Evolutionary conservation across 345 rosid genomes (phyloP).

Genomic region (Corchorus olitorius): DNA sequence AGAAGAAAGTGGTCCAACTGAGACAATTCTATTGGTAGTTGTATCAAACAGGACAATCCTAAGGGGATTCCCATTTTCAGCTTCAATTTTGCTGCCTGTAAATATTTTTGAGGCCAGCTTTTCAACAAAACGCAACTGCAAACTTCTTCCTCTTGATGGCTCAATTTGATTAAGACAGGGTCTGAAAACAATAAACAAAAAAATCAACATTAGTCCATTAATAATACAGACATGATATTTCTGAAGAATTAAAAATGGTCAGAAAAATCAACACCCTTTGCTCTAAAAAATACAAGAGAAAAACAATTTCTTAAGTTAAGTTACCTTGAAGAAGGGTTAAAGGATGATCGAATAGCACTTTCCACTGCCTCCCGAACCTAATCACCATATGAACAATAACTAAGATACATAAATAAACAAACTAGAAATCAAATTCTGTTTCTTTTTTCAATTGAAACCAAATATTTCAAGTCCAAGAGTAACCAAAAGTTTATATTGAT

Average conservation of each 20-base stretch:
- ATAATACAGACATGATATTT: too few species aligned
- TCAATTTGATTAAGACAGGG: constrained; percentile 29
- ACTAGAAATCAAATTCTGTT: too few species aligned
- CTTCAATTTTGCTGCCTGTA: constrained; percentile 56
- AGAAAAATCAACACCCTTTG: not conserved
- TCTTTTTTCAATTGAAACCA: not conserved
- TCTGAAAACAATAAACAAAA: constrained; percentile 20
- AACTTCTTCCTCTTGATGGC: constrained; percentile 35
- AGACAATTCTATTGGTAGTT: constrained; percentile 31
- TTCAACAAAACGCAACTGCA: constrained; percentile 48
- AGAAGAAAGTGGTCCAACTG: constrained; percentile 52
- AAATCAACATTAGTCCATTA: constrained; percentile 8
- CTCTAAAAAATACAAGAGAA: not conserved
- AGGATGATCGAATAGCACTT: constrained; percentile 20
- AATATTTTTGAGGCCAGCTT: constrained; percentile 45
- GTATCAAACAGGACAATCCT: constrained; percentile 51
- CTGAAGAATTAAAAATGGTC: too few species aligned
- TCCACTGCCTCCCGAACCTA: constrained; percentile 58
- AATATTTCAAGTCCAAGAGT: too few species aligned
- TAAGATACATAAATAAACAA: not conserved
- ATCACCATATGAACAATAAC: not conserved
- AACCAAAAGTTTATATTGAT: not conserved
- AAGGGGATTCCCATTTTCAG: constrained; percentile 47
- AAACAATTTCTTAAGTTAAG: not conserved
- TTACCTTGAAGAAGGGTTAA: constrained; percentile 34